These are phyloP conservation scores for Beauveria varroae DNA, from an alignment of 2,329 filamentous ascomycete genomes.

Conservation along the genomic window DNA sequence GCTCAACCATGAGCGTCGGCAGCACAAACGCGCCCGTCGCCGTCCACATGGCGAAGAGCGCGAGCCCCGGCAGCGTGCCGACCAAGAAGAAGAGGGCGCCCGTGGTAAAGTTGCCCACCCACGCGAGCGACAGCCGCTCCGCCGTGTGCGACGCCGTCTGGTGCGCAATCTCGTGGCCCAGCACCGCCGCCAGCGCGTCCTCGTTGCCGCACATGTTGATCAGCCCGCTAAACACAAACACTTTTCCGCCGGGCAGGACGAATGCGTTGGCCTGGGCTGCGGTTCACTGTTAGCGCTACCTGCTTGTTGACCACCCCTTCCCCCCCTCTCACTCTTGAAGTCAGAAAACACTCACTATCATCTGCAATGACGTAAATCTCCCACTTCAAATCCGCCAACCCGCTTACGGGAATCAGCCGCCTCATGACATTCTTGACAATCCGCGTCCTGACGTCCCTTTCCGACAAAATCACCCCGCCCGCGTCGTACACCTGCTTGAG, in stretches of 20 bases:
- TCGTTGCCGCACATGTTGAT: constrained; percentile 59
- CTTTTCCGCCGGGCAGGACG: constrained; percentile 70
- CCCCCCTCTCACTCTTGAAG: too few relatives aligned
- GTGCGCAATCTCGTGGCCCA: constrained; percentile 76
- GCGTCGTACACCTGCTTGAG: constrained; percentile 46
- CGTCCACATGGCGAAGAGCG: constrained; percentile 31
- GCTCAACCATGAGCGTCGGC: constrained; percentile 55
- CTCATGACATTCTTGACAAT: constrained; percentile 58
- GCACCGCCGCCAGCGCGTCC: constrained; percentile 63
- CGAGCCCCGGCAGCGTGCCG: constrained; percentile 33
- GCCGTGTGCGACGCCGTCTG: constrained; percentile 61
- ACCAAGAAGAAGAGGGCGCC: constrained; percentile 43
- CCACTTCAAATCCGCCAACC: constrained; percentile 54
- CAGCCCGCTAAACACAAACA: constrained; percentile 72
- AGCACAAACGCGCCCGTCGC: constrained; percentile 38
- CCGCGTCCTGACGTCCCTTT: constrained; percentile 47
- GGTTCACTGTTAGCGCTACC: constrained; percentile 1
- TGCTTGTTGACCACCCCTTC: too few relatives aligned
- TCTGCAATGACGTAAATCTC: constrained; percentile 70
- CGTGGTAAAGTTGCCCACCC: constrained; percentile 44
- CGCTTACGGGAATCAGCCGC: constrained; percentile 59
- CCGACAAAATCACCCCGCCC: constrained; percentile 47
- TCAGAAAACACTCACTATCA: constrained; percentile 34
- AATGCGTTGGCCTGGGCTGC: constrained; percentile 60
- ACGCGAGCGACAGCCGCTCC: constrained; percentile 51